phyloP scores from a whole-genome alignment of 371 early-diverging fungal species.

The Syncephalis plumigaleata region DNA sequence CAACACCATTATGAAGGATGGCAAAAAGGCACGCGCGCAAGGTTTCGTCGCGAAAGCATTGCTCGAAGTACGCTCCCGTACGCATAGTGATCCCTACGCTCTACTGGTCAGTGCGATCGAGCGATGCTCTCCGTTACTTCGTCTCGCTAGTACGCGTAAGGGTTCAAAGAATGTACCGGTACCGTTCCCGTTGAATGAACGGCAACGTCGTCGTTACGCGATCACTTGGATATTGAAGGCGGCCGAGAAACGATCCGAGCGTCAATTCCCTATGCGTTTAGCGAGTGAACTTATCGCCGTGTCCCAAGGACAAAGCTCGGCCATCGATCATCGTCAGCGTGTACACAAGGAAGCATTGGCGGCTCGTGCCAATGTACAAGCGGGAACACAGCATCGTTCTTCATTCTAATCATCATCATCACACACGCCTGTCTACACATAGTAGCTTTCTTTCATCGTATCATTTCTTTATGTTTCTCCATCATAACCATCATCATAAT shows the following conservation, averaged over 20 bases:
- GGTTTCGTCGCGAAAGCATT: constrained; percentile 48
- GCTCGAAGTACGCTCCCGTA: constrained; percentile 38
- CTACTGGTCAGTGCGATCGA: constrained; percentile 58
- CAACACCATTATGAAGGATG: constrained; percentile 75
- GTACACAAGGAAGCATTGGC: constrained; percentile 48
- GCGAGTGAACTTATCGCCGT: constrained; percentile 70
- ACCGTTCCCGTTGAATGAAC: constrained; percentile 60
- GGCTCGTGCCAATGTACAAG: constrained; percentile 54
- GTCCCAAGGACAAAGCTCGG: constrained; percentile 48
- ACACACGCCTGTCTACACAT: no score
- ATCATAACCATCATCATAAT: no score
- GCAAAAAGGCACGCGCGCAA: constrained; percentile 64
- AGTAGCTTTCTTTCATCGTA: no score
- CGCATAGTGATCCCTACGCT: constrained; percentile 40
- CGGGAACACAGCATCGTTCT: no score
- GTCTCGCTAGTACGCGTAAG: constrained; percentile 41
- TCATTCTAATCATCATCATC: no score
- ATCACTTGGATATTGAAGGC: constrained; percentile 82
- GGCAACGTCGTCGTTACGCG: constrained; percentile 64
- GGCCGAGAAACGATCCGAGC: constrained; percentile 39
- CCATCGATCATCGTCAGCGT: constrained; percentile 34
- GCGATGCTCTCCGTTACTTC: constrained; percentile 56
- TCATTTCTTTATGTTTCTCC: no score
- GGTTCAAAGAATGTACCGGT: constrained; percentile 68
- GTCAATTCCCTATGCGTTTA: constrained; percentile 47